Conservation (phyloP, 352 stramenopile species). For the Phytopythium mirpurense region DNA sequence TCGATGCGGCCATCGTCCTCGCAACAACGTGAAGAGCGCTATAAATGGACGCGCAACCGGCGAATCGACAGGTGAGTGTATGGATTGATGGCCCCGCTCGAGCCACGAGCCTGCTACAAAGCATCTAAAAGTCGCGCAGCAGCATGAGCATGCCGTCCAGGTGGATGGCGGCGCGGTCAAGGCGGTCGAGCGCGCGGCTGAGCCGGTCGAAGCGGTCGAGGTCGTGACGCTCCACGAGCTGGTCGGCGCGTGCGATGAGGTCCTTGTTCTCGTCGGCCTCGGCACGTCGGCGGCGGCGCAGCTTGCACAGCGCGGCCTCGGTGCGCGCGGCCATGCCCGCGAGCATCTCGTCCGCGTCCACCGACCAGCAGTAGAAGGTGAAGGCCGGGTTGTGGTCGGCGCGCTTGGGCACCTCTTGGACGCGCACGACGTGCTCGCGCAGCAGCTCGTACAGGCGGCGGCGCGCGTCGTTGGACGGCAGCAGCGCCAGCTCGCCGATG, state of each 20-base stretch:
- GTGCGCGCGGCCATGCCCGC: slow-evolving; percentile 53
- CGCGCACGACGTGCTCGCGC: slow-evolving; percentile 62
- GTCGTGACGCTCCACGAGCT: slow-evolving; percentile 83
- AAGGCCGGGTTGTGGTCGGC: slow-evolving; percentile 87
- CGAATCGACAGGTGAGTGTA: background rate
- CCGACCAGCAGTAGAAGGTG: slow-evolving; percentile 84
- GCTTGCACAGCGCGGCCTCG: slow-evolving; percentile 62
- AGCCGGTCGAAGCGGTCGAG: slow-evolving; percentile 85
- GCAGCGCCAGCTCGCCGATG: slow-evolving; percentile 73
- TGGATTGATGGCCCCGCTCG: background rate
- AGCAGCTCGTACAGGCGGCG: slow-evolving; percentile 82
- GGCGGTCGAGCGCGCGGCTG: slow-evolving; percentile 75
- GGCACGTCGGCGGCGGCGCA: slow-evolving; percentile 61
- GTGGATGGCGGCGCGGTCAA: slow-evolving; percentile 79
- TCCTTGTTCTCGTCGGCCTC: slow-evolving; percentile 87
- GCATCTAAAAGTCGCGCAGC: slow-evolving; percentile 86
- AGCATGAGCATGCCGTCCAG: slow-evolving; percentile 87
- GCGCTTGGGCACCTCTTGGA: slow-evolving; percentile 87
- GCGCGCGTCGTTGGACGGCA: slow-evolving; percentile 78
- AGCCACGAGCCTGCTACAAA: no score
- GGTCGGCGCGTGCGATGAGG: slow-evolving; percentile 81
- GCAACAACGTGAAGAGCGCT: background rate
- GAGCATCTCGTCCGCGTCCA: slow-evolving; percentile 69
- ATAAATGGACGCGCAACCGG: background rate
- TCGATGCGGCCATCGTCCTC: background rate